phyloP scores from a whole-genome alignment of 176 grass and related monocot genomes.

The Melocanna baccifera region DNA sequence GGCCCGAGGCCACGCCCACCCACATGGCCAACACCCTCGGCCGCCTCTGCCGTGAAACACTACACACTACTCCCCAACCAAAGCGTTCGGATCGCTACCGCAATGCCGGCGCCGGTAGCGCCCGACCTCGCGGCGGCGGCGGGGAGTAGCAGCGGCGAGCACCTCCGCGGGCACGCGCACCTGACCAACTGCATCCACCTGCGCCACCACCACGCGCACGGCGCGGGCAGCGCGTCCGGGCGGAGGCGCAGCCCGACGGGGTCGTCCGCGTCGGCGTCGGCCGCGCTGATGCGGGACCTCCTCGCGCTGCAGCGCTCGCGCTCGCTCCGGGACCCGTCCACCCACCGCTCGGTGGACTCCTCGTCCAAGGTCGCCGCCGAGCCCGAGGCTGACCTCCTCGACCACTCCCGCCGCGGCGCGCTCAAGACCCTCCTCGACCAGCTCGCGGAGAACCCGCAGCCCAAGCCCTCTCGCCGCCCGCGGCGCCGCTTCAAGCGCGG shows the following conservation, averaged over 20 bases:
- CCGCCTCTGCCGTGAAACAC: neutral
- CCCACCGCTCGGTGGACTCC: constrained; percentile 69
- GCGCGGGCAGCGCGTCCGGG: constrained; percentile 22
- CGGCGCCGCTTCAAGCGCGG: constrained; percentile 44
- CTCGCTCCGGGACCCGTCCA: constrained; percentile 78
- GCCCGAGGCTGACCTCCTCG: constrained; percentile 37
- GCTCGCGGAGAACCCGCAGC: constrained; percentile 45
- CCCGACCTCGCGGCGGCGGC: constrained; percentile 9
- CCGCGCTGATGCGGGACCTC: constrained; percentile 75
- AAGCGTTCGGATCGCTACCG: constrained; percentile 19
- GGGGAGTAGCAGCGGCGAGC: constrained; percentile 34
- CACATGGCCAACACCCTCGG: neutral
- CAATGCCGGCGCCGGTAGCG: constrained; percentile 33
- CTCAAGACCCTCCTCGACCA: constrained; percentile 73
- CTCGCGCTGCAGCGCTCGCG: constrained; percentile 73
- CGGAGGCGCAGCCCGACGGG: constrained; percentile 43
- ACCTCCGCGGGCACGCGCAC: constrained; percentile 63
- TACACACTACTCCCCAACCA: neutral
- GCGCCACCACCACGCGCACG: constrained; percentile 58
- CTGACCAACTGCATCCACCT: constrained; percentile 86
- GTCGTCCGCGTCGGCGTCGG: constrained; percentile 35
- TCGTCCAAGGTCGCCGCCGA: constrained; percentile 52
- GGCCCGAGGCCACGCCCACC: neutral
- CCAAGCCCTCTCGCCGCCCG: constrained; percentile 29
- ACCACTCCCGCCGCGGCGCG: constrained; percentile 16